Evolutionary conservation across 2,329 filamentous ascomycete genomes (phyloP), one percentile per base, ranked within the genome.

Genomic region (Fusarium xylarioides): DNA sequence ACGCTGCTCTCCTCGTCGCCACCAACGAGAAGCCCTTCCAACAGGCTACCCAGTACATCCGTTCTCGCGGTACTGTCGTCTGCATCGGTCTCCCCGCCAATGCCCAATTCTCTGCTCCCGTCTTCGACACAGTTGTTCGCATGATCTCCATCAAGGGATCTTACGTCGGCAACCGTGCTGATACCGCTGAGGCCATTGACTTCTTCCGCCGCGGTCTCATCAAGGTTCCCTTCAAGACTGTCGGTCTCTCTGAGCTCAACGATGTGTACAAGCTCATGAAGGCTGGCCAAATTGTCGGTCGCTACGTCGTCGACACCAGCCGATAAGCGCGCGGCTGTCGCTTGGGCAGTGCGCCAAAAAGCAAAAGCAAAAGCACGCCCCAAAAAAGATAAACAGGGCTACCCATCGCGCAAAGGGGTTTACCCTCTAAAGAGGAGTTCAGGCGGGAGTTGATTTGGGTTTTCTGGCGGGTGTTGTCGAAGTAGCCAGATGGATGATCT

Each of bases 141-240:
- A 97, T 97, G 94, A 91, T 98, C 85, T 91, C 84, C 78, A 98
- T 98, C 87, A 93, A 93, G 86, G 95, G 95, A 68, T 94, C 91
- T 77, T 98, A 98, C 81, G 95, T 98, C 75, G 95, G 95, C 65
- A 98, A 97, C 86, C 90, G 95, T 75, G 91, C 92, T 81, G 95
- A 98, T 81, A 92, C 91, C 2, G 89, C 91, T 59, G 95, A 98
- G 86, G 95, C 95, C 6, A 87, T 98, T 71, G 95, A 98, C 75
- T 98, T 98, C 86, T 98, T 90, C 87, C 85, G 88, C 64, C 88
- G 92, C 28, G 95, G 95, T 21, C 84, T 97, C 73, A 95, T 98
- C 88, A 92, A 94, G 80, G 91, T 91, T 10, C 95, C 95, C 12
- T 96, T 89, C 89, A 97, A 97, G 91, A 89, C 90, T 12, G 91